A percentile compares a stretch with the other conserved stretches of the same genome.
These are phyloP conservation scores for Suillus spraguei DNA, from an alignment of 768 basidiomycete species.

Conservation along the genomic window DNA sequence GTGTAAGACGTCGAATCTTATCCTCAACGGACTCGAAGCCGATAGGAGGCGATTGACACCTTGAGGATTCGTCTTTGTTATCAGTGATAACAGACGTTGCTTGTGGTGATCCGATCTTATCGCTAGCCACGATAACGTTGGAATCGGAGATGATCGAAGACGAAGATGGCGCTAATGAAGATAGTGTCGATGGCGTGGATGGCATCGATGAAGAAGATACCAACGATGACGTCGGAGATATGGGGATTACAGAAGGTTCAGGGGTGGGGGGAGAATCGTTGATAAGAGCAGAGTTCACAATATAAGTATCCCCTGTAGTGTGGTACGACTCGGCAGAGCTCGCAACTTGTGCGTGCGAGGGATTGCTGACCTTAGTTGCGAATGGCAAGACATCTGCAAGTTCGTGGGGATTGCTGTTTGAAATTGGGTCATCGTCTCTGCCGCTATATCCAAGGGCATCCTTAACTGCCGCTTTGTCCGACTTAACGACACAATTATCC, in stretches of 20 bases:
- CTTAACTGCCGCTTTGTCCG: slow-evolving; percentile 8
- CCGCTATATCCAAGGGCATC: slow-evolving; percentile 13
- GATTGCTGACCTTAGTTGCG: not conserved
- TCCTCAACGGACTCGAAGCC: slow-evolving; percentile 12
- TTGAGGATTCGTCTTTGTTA: slow-evolving; percentile 12
- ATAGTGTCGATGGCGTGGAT: not conserved
- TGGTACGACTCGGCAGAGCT: not conserved
- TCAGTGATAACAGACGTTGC: slow-evolving; percentile 1
- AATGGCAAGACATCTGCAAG: not conserved
- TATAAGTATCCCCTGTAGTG: not conserved
- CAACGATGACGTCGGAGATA: slow-evolving; percentile 4
- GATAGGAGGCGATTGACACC: slow-evolving; percentile 7
- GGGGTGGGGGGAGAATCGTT: not conserved
- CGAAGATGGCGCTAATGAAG: not conserved
- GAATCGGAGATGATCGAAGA: not conserved
- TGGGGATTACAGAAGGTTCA: not conserved
- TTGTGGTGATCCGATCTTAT: slow-evolving; percentile 9
- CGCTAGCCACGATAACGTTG: slow-evolving; percentile 1
- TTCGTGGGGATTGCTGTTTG: not conserved
- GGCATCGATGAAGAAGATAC: not conserved
- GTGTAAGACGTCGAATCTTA: slow-evolving; percentile 17
- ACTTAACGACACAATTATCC: not conserved
- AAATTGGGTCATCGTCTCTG: not conserved
- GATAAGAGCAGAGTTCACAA: too few species aligned
- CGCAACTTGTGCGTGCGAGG: not conserved